phyloP scores from a whole-genome alignment of 768 basidiomycete species.

The Boletellus sp. region DNA sequence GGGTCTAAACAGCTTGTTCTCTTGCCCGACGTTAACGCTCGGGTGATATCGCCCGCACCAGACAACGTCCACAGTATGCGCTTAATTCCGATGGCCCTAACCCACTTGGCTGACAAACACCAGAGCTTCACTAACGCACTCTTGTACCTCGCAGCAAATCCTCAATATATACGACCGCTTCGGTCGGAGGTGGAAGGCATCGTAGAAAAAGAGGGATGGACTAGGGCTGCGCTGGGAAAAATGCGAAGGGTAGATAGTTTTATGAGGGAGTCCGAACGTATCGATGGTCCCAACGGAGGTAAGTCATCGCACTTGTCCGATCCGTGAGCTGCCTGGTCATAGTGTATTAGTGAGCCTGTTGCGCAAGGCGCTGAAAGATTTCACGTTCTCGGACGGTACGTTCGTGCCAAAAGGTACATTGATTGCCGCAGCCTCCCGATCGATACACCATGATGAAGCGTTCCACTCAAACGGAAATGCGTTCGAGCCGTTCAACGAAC shows the following conservation, averaged over 20 bases:
- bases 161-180: slow-evolving; percentile 11
- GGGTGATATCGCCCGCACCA: not conserved
- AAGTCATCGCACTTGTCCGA: too few relatives aligned
- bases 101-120: not conserved
- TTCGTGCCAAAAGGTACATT: too few relatives aligned
- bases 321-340: too few relatives aligned
- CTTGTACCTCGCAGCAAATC: slow-evolving; percentile 10
- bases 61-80: slow-evolving; percentile 14
- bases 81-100: not conserved
- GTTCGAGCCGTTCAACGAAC: too few relatives aligned
- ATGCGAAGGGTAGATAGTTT: slow-evolving; percentile 21
- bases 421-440: too few relatives aligned
- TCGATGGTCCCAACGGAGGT: slow-evolving; percentile 19
- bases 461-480: too few relatives aligned
- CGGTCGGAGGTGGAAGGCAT: slow-evolving; percentile 16
- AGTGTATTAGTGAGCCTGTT: too few relatives aligned
- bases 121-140: slow-evolving; percentile 11
- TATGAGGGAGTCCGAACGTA: slow-evolving; percentile 21
- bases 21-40: too few relatives aligned
- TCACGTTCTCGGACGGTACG: too few relatives aligned
- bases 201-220: slow-evolving; percentile 14
- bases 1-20: not conserved
- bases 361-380: too few relatives aligned
- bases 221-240: slow-evolving; percentile 12
- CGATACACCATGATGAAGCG: too few relatives aligned